phyloP scores from a whole-genome alignment of 2,329 filamentous ascomycete species.

The Diaporthe sp. region DNA sequence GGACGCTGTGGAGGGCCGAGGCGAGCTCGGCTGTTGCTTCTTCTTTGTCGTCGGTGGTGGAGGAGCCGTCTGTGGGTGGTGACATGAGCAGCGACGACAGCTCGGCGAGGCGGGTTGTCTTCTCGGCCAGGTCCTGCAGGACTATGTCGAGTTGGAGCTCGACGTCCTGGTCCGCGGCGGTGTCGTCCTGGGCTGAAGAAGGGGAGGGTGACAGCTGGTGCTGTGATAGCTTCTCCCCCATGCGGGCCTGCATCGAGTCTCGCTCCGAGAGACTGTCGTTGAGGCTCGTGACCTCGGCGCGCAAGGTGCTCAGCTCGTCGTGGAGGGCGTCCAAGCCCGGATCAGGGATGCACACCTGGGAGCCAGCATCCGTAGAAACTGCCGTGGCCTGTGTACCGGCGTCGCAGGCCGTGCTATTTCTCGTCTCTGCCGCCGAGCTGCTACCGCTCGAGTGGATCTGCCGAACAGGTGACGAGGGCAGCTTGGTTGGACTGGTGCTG shows the following conservation, averaged over 20 bases:
- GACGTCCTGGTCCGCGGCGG: conserved; percentile 25
- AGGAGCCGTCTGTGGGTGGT: not conserved
- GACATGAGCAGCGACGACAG: conserved; percentile 18
- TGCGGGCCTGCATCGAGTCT: conserved; percentile 4
- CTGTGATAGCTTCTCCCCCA: conserved; percentile 20
- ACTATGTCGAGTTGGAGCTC: conserved; percentile 40
- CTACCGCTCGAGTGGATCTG: not conserved
- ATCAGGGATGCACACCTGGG: conserved; percentile 14
- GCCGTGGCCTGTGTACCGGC: conserved; percentile 17
- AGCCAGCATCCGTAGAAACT: not conserved
- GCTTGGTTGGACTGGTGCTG: conserved; percentile 37
- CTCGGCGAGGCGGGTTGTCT: conserved; percentile 28
- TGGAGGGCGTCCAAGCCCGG: not conserved
- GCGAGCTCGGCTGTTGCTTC: conserved; percentile 6
- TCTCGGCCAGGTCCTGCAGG: conserved; percentile 39
- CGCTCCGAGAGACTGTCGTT: conserved; percentile 11
- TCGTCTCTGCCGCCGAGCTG: not conserved
- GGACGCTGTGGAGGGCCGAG: conserved; percentile 29
- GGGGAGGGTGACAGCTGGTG: not conserved
- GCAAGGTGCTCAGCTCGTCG: conserved; percentile 22
- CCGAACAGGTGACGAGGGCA: not conserved
- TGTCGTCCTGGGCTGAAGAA: not conserved
- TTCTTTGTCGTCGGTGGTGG: not conserved
- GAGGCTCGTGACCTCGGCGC: conserved; percentile 30
- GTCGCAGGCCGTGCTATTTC: not conserved